Percentiles rank a stretch among this genome's conserved stretches.
Evolutionary conservation across 306 rosid species (phyloP).

Genomic region (Gastrolobium bilobum): DNA sequence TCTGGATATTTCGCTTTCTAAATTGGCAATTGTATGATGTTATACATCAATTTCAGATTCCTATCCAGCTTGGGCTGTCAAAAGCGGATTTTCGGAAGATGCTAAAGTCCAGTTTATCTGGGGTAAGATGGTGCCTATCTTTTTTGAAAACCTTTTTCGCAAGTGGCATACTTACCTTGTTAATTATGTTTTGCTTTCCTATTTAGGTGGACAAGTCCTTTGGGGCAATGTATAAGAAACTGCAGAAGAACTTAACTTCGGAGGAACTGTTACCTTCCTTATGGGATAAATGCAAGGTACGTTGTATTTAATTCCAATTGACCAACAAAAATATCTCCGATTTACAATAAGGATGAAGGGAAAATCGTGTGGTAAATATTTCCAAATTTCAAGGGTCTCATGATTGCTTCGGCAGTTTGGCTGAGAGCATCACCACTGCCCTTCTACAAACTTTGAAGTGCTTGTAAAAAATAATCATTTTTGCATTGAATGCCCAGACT

Average conservation of each 20-base stretch:
- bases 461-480: neutral
- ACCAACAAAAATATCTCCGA: neutral
- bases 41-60: constrained; percentile 74
- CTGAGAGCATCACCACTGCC: constrained; percentile 18
- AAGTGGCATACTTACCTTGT: constrained; percentile 20
- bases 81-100: constrained; percentile 89
- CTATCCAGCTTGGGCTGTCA: constrained; percentile 93
- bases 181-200: constrained; percentile 36
- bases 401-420: constrained; percentile 8
- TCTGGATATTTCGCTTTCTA: constrained; percentile 9
- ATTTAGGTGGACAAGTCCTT: constrained; percentile 87
- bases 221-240: constrained; percentile 85
- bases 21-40: constrained; percentile 33
- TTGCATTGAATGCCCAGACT: constrained; percentile 15
- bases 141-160: constrained; percentile 16
- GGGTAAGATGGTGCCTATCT: constrained; percentile 63
- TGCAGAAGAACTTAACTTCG: constrained; percentile 95
- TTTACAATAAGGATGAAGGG: neutral
- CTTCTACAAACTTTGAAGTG: constrained; percentile 25
- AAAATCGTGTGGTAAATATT: constrained; percentile 27
- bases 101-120: constrained; percentile 86
- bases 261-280: constrained; percentile 97
- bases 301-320: constrained; percentile 22
- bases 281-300: constrained; percentile 99
- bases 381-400: constrained; percentile 4